Conservation (phyloP, 805 yeast genomes). For the Candida khao-thaluensis region DNA sequence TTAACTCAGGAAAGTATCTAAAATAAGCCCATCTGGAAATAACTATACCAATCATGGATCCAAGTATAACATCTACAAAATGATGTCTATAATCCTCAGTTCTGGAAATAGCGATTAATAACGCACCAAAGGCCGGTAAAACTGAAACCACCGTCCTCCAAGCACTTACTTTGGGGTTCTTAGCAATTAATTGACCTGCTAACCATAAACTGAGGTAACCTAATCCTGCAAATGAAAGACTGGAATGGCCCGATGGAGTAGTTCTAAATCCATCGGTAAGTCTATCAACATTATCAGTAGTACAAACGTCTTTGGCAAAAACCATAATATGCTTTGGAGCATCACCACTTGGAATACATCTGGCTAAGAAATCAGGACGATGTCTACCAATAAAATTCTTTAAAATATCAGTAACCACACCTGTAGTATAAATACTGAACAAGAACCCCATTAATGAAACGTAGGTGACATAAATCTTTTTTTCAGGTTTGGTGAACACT, state of each 20-base stretch:
- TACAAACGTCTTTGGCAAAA: conserved; percentile 19
- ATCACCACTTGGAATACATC: conserved; percentile 22
- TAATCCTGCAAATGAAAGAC: conserved; percentile 31
- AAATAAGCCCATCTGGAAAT: conserved; percentile 35
- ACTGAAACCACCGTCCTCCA: conserved; percentile 31
- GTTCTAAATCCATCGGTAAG: conserved; percentile 27
- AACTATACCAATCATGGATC: conserved; percentile 35
- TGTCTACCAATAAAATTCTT: conserved; percentile 30
- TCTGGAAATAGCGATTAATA: conserved; percentile 38
- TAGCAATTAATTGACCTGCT: conserved; percentile 42
- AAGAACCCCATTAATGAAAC: conserved; percentile 66
- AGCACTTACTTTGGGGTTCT: conserved; percentile 34
- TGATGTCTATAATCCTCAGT: conserved; percentile 51
- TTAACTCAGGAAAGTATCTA: conserved; percentile 41
- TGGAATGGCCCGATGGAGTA: conserved; percentile 37
- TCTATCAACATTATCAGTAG: conserved; percentile 13
- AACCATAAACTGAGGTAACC: conserved; percentile 33
- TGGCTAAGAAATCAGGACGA: conserved; percentile 26
- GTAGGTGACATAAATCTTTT: conserved; percentile 59
- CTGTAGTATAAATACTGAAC: conserved; percentile 57
- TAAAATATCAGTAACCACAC: conserved; percentile 38
- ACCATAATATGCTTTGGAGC: conserved; percentile 2
- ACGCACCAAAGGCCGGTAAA: conserved; percentile 33
- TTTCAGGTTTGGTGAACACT: conserved; percentile 48
- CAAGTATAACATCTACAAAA: conserved; percentile 38